A percentile compares a stretch with the other conserved stretches of the same genome.
Evolutionary conservation across 495 filamentous ascomycete species (phyloP).

Genomic region (Apodospora peruviana): DNA sequence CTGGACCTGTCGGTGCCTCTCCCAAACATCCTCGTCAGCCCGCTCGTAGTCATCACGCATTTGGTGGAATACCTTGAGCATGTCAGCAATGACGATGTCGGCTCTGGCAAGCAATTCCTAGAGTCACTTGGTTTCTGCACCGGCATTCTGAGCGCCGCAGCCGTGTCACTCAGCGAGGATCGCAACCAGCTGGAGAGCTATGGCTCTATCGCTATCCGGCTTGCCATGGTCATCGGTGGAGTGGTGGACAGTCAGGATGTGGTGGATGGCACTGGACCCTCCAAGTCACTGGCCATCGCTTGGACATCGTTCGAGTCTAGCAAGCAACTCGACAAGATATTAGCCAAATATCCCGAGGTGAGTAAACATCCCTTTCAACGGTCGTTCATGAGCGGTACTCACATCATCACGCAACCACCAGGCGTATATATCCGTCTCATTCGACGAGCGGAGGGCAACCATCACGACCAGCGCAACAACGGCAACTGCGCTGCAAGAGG

Average conservation of each 20-base stretch:
- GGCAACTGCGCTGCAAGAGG: conserved; percentile 16
- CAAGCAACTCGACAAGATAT: neutral
- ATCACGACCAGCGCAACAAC: conserved; percentile 26
- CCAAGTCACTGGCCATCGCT: neutral
- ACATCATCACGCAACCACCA: conserved; percentile 5
- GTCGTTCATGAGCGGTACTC: no score
- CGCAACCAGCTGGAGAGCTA: neutral
- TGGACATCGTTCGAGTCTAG: neutral
- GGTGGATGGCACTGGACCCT: neutral
- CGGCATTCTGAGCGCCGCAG: conserved; percentile 32
- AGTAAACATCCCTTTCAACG: neutral
- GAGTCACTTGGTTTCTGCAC: conserved; percentile 27
- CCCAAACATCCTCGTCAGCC: conserved; percentile 28
- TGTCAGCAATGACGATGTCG: neutral
- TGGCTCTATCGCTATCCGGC: neutral
- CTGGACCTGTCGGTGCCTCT: conserved; percentile 1
- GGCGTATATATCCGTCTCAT: conserved; percentile 41
- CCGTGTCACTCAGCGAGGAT: conserved; percentile 19
- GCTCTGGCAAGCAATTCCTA: neutral
- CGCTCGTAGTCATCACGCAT: conserved; percentile 33
- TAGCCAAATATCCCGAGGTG: neutral
- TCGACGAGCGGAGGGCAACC: conserved; percentile 35
- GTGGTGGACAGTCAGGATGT: neutral
- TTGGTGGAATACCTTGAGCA: conserved; percentile 22
- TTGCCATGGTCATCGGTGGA: neutral